These are phyloP conservation scores for Alternaria triticimaculans DNA, from an alignment of 2,329 filamentous ascomycete species.

Conservation along the genomic window DNA sequence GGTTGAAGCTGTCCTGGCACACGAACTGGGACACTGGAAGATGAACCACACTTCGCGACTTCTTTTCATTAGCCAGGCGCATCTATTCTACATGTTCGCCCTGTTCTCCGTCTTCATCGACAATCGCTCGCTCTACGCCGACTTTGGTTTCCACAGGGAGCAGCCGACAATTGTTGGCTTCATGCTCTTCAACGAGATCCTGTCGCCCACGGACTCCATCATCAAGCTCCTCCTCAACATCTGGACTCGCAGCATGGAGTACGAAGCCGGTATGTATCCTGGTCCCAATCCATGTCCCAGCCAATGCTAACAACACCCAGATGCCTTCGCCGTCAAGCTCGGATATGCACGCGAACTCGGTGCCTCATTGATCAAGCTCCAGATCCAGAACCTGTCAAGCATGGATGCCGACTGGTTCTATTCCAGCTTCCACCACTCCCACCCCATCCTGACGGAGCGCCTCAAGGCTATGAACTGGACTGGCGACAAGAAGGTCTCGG, in stretches of 20 bases:
- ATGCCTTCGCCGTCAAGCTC: conserved; percentile 83
- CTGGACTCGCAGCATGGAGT: conserved; percentile 92
- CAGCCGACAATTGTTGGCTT: conserved; percentile 96
- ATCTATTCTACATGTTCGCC: conserved; percentile 95
- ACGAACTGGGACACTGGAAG: conserved; percentile 97
- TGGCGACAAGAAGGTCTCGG: conserved; percentile 63
- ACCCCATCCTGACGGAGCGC: conserved; percentile 93
- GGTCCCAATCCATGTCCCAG: conserved; percentile 10
- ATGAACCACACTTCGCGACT: conserved; percentile 92
- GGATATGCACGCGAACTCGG: conserved; percentile 87
- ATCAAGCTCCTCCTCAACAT: conserved; percentile 97
- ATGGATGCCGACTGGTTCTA: conserved; percentile 99
- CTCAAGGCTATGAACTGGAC: conserved; percentile 90
- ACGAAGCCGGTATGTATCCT: conserved; percentile 73
- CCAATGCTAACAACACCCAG: conserved; percentile 49
- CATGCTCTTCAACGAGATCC: conserved; percentile 95
- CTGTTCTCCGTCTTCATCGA: conserved; percentile 98
- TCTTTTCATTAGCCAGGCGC: conserved; percentile 79
- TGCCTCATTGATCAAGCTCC: conserved; percentile 90
- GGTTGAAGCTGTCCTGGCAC: conserved; percentile 91
- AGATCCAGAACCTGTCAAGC: conserved; percentile 96
- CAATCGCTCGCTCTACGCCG: conserved; percentile 87
- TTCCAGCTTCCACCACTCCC: conserved; percentile 97
- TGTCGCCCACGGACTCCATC: conserved; percentile 91
- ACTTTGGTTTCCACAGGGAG: conserved; percentile 85